Percentiles rank a stretch among this genome's conserved stretches.
Conservation (phyloP, 441 rosid genomes). For the Erodium chrysanthum region DNA sequence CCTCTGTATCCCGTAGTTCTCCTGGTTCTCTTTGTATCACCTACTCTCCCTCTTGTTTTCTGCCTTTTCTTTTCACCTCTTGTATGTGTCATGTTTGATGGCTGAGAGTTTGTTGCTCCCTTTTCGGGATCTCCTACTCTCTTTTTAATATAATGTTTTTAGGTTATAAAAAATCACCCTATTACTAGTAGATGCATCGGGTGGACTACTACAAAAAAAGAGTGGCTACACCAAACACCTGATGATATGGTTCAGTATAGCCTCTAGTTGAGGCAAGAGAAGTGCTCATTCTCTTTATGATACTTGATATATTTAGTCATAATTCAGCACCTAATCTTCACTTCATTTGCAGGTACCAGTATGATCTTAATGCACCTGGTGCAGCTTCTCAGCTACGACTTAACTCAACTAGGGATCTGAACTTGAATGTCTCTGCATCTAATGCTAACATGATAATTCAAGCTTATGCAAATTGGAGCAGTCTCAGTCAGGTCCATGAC, state of each 20-base stretch:
- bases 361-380: conserved; percentile 62
- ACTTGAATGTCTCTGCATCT: conserved; percentile 75
- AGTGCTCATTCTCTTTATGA: not conserved
- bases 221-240: not conserved
- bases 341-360: conserved; percentile 35
- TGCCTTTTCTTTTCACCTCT: too few relatives aligned
- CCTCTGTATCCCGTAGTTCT: too few relatives aligned
- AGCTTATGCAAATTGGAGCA: conserved; percentile 97
- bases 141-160: too few relatives aligned
- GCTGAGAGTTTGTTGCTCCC: too few relatives aligned
- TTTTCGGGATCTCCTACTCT: too few relatives aligned
- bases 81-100: too few relatives aligned
- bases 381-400: conserved; percentile 83
- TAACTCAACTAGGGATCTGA: conserved; percentile 65
- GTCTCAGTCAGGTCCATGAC: conserved; percentile 51
- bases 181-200: not conserved
- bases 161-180: not conserved
- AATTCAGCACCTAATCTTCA: conserved; percentile 12
- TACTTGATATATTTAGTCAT: not conserved
- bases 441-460: conserved; percentile 87
- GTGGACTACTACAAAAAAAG: not conserved
- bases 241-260: not conserved
- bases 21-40: too few relatives aligned
- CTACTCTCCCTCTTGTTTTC: too few relatives aligned
- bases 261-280: not conserved